Conservation (phyloP, 139 green algal species). For the Chloropicon primus region DNA sequence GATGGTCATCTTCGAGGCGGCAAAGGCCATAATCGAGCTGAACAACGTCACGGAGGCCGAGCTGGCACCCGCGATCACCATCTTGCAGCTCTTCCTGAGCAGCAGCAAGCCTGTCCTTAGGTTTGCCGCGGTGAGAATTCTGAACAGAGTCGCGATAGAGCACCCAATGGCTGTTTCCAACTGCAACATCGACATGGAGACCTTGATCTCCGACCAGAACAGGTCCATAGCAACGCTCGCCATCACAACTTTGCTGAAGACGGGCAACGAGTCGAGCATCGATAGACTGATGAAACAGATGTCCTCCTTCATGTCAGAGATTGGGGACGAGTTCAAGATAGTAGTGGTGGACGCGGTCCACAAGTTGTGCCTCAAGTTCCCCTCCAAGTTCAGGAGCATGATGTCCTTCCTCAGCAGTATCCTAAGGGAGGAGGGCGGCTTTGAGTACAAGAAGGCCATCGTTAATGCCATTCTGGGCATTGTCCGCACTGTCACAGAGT, state of each 20-base stretch:
- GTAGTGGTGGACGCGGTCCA: conserved; percentile 94
- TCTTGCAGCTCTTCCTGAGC: conserved; percentile 95
- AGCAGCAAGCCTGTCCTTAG: conserved; percentile 91
- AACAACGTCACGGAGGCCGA: conserved; percentile 75
- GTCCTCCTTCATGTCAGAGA: conserved; percentile 92
- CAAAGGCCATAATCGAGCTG: conserved; percentile 85
- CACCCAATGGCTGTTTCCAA: conserved; percentile 83
- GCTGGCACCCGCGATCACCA: conserved; percentile 87
- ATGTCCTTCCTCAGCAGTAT: conserved; percentile 90
- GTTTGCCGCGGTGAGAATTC: conserved; percentile 78
- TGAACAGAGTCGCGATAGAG: conserved; percentile 90
- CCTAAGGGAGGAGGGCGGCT: conserved; percentile 81
- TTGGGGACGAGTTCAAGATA: conserved; percentile 98
- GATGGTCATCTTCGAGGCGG: conserved; percentile 83
- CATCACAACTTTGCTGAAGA: conserved; percentile 99
- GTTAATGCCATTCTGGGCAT: conserved; percentile 86
- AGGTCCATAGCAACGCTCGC: conserved; percentile 93
- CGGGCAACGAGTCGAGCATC: conserved; percentile 85
- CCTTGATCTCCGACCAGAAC: conserved; percentile 84
- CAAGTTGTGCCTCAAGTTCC: conserved; percentile 94
- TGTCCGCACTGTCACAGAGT: conserved; percentile 87
- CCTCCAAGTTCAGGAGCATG: conserved; percentile 84
- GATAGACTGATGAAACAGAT: conserved; percentile 99
- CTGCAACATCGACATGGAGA: conserved; percentile 99
- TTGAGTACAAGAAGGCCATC: conserved; percentile 98